phyloP scores from a whole-genome alignment of 2,329 filamentous ascomycete genomes.

The Lachnellula willkommii region DNA sequence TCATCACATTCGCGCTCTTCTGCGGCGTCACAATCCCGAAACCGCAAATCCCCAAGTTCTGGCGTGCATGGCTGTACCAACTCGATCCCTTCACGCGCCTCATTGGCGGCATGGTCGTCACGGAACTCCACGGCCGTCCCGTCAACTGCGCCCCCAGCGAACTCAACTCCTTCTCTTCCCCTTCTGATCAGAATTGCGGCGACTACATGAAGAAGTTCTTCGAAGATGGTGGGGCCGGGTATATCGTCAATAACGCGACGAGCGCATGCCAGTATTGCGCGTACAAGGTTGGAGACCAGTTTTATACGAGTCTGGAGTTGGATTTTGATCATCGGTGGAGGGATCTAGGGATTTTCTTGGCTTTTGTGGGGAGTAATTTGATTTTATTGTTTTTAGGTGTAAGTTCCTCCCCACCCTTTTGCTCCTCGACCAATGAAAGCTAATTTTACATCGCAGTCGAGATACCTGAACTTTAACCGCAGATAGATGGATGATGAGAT shows the following conservation, averaged over 20 bases:
- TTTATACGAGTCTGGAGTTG: slow-evolving; percentile 64
- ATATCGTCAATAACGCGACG: slow-evolving; percentile 62
- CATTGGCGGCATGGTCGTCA: slow-evolving; percentile 73
- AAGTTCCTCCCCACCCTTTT: slow-evolving; percentile 10
- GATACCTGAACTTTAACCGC: slow-evolving; percentile 43
- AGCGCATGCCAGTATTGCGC: slow-evolving; percentile 74
- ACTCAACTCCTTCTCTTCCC: slow-evolving; percentile 63
- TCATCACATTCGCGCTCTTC: slow-evolving; percentile 79
- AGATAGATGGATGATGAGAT: slow-evolving; percentile 26
- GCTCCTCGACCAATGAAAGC: neutral
- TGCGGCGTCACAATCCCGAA: slow-evolving; percentile 80
- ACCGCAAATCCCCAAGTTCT: slow-evolving; percentile 71
- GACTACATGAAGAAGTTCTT: slow-evolving; percentile 74
- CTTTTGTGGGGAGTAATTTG: slow-evolving; percentile 74
- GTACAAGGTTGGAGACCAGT: slow-evolving; percentile 74
- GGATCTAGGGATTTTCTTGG: slow-evolving; percentile 71
- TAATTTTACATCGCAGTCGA: slow-evolving; percentile 20
- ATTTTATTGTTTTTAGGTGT: slow-evolving; percentile 52
- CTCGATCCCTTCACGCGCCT: slow-evolving; percentile 79
- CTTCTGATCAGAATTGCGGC: slow-evolving; percentile 61
- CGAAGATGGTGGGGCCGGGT: slow-evolving; percentile 60
- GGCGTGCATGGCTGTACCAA: slow-evolving; percentile 75
- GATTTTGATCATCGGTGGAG: slow-evolving; percentile 68
- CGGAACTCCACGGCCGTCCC: slow-evolving; percentile 61
- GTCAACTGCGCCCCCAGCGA: slow-evolving; percentile 60